Percentiles rank a stretch among this genome's conserved stretches.
Conservation (phyloP, 352 stramenopile species). For the Phytopythium montanum region DNA sequence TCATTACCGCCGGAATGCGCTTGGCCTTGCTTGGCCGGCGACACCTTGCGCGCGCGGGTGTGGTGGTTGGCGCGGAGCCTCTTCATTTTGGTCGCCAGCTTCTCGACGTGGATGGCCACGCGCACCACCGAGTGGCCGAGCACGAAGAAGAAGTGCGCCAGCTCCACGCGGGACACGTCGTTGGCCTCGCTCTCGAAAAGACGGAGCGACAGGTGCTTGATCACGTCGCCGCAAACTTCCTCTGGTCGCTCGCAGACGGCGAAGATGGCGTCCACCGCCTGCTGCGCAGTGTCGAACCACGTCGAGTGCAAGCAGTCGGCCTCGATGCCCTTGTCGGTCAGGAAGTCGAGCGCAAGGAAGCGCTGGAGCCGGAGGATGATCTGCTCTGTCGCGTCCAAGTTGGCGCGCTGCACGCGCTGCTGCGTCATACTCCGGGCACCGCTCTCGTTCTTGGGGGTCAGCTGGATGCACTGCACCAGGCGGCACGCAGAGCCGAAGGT, state of each 20-base stretch:
- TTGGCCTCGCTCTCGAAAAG: constrained; percentile 67
- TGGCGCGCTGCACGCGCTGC: constrained; percentile 61
- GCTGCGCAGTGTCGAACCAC: constrained; percentile 92
- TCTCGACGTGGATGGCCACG: constrained; percentile 93
- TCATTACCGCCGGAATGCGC: constrained; percentile 8
- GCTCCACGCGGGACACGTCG: constrained; percentile 58
- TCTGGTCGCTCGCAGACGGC: constrained; percentile 89
- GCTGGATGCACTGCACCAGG: constrained; percentile 58
- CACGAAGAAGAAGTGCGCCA: constrained; percentile 95
- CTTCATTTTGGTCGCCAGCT: constrained; percentile 81
- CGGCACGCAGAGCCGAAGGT: constrained; percentile 58
- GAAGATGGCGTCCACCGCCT: constrained; percentile 93
- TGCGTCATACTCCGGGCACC: constrained; percentile 33
- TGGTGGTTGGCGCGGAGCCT: constrained; percentile 84
- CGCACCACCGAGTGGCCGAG: constrained; percentile 94
- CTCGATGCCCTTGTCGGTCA: constrained; percentile 53
- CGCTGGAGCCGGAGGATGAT: constrained; percentile 87
- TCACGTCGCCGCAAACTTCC: constrained; percentile 66
- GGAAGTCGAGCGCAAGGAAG: constrained; percentile 87
- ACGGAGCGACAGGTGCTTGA: constrained; percentile 56
- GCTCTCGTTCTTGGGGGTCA: constrained; percentile 37
- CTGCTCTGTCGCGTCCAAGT: constrained; percentile 84
- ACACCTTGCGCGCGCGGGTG: constrained; percentile 30
- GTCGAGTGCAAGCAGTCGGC: constrained; percentile 39
- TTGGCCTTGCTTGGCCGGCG: constrained; percentile 13